phyloP scores from a whole-genome alignment of 192 early-diverging fungal genomes.

The Chytriomyces sp. region DNA sequence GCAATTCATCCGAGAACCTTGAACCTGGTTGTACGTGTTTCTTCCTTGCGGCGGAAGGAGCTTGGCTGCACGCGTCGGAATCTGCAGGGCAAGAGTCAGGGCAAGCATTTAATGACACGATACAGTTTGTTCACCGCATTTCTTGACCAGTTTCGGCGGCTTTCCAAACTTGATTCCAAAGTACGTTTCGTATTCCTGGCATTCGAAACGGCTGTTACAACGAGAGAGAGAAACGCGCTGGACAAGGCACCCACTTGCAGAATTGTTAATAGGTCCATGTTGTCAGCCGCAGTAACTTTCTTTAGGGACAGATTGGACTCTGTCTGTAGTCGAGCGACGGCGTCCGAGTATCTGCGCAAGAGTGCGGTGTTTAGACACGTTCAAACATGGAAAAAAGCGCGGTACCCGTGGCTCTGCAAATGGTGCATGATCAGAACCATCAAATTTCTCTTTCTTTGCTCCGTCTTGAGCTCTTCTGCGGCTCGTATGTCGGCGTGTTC shows the following conservation, averaged over 20 bases:
- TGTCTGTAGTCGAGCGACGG: conserved; percentile 47
- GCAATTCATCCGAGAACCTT: conserved; percentile 24
- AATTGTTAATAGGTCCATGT: conserved; percentile 58
- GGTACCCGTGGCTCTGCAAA: conserved; percentile 49
- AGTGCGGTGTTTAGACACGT: background rate
- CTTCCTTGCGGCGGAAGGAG: background rate
- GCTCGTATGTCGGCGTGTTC: conserved; percentile 9
- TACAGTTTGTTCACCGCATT: conserved; percentile 17
- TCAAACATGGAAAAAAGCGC: background rate
- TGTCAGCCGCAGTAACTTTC: conserved; percentile 57
- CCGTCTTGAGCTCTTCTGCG: conserved; percentile 42
- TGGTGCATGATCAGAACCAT: conserved; percentile 55
- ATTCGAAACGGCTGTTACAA: background rate
- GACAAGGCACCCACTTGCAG: conserved; percentile 45
- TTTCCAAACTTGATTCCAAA: conserved; percentile 61
- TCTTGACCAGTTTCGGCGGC: conserved; percentile 52
- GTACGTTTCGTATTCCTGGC: conserved; percentile 60
- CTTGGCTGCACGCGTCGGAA: background rate
- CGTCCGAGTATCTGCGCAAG: conserved; percentile 44
- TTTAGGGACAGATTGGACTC: conserved; percentile 52
- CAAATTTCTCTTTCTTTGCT: conserved; percentile 47
- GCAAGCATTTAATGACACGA: background rate
- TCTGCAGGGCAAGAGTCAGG: background rate
- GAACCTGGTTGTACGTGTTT: background rate
- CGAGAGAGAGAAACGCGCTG: background rate